phyloP scores from a whole-genome alignment of 345 rosid species.

The Brassica nigra region DNA sequence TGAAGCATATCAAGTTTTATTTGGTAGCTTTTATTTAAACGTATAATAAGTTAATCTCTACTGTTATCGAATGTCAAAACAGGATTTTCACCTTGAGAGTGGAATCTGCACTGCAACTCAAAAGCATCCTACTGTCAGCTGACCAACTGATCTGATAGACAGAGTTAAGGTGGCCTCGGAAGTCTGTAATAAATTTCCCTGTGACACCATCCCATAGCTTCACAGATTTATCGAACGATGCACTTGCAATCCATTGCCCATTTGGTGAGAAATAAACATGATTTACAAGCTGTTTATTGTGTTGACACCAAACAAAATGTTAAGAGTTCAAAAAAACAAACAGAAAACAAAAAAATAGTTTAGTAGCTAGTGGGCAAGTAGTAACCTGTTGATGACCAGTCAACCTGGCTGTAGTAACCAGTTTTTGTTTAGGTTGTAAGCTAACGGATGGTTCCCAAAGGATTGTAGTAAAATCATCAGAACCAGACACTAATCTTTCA shows the following conservation, averaged over 20 bases:
- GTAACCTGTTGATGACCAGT: background rate
- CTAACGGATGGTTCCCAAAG: background rate
- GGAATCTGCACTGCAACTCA: background rate
- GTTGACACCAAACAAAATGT: background rate
- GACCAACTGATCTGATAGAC: background rate
- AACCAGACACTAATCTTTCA: background rate
- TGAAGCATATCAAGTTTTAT: background rate
- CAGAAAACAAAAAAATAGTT: background rate
- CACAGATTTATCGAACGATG: background rate
- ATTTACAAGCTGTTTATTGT: background rate
- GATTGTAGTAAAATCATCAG: background rate
- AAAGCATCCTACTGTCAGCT: background rate
- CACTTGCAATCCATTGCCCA: background rate
- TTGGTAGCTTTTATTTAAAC: background rate
- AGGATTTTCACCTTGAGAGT: background rate
- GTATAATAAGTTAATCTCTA: background rate
- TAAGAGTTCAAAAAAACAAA: background rate
- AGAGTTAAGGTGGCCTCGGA: background rate
- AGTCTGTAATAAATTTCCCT: background rate
- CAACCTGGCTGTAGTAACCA: background rate
- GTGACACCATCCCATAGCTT: background rate
- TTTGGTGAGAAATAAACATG: background rate
- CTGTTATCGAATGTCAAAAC: background rate
- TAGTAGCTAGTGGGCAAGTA: background rate
- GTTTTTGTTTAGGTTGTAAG: background rate